Base-by-base conservation (phyloP, 352 stramenopile species). In the Globisporangium sylvaticum region DNA sequence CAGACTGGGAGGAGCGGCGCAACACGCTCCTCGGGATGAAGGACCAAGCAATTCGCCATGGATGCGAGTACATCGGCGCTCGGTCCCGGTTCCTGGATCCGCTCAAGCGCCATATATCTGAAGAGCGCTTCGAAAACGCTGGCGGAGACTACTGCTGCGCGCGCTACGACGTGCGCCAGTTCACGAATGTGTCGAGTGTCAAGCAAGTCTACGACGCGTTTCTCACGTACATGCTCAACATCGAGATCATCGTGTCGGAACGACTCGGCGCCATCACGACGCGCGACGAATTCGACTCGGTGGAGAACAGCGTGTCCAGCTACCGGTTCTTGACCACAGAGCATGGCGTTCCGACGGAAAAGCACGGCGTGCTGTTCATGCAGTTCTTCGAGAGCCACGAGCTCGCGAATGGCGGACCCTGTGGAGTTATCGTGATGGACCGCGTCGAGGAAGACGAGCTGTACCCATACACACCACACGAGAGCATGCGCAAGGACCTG, bases 71-170 rank as follows among this genome's bases (percentile, higher is more conserved):
- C 22, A 44, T 87, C 25, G 70, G 77, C 27, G 77, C 77, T 34
- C 77, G 80, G 20, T 79, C 72, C 24, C 78, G 75, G 29, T 82
- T 85, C 44, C 64, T 84, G 37, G 74, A 78, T 4, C 61, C 75
- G 6, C 68, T 64, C 8, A 72, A 74, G 12, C 71, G 75, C 6
- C 81, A 81, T 59, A 54, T 64, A 1, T 71, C 77, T 22, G 76
- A 66, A 58, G 77, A 78, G 27, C 76, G 79, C 39, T 89, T 84
- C 55, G 66, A 83, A 54, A 79, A 70, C 12, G 73, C 78, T 14
- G 25, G 29, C 4, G 78, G 77, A 12, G 75, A 87, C 50, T 82
- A 74, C n/a, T 84, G 77, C 64, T 78, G 68, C 14, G 66, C 80
- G 20, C 75, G 75, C n/a, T 87, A 84, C 62, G 67, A 84, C 50